These are phyloP conservation scores for Penicillium fuscoglaucum DNA, from an alignment of 2,329 filamentous ascomycete species.

Conservation along the genomic window DNA sequence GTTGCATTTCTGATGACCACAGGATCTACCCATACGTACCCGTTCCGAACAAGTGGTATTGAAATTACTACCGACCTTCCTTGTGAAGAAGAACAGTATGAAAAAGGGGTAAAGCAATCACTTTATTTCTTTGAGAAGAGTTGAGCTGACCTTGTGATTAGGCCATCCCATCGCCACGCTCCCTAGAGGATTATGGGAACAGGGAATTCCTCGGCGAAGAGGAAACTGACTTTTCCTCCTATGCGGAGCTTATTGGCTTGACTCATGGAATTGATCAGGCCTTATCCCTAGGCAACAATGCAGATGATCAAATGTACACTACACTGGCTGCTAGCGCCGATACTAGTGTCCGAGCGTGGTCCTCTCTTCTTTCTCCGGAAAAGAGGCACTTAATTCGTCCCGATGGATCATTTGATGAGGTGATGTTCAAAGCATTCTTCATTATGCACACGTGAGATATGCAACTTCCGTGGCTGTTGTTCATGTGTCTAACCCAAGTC, in stretches of 20 bases:
- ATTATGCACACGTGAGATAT: constrained; percentile 52
- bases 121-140: neutral
- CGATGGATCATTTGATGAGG: constrained; percentile 54
- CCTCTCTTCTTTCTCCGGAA: constrained; percentile 38
- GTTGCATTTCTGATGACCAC: neutral
- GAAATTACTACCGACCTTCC: constrained; percentile 28
- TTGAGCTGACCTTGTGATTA: neutral
- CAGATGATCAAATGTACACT: neutral
- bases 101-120: constrained; percentile 25
- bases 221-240: constrained; percentile 30
- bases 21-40: constrained; percentile 22
- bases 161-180: constrained; percentile 22
- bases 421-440: constrained; percentile 83
- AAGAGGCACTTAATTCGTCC: constrained; percentile 47
- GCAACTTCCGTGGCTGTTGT: constrained; percentile 34
- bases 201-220: constrained; percentile 29
- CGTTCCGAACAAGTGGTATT: constrained; percentile 24
- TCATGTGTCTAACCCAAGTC: neutral
- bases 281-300: constrained; percentile 22
- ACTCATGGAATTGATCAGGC: constrained; percentile 24
- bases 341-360: constrained; percentile 39
- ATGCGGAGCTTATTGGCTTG: constrained; percentile 31
- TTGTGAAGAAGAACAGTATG: constrained; percentile 31
- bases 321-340: neutral
- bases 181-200: constrained; percentile 33